Evolutionary conservation across 2,329 filamentous ascomycete species (phyloP).

Genomic region (Lachnum nothofagi): DNA sequence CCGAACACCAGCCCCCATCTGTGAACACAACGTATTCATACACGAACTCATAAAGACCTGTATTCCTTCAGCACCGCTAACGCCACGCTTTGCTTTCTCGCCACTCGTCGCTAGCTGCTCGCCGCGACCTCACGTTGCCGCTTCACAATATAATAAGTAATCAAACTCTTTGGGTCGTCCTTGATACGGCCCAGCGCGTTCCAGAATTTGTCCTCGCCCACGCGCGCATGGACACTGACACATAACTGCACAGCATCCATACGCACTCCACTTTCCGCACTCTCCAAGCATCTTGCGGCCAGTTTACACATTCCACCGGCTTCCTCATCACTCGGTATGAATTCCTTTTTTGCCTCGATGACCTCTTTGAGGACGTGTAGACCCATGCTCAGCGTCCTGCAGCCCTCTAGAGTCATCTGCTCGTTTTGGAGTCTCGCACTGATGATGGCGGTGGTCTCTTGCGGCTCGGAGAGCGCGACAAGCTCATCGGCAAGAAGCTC

Average conservation of each 20-base stretch:
- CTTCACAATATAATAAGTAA: conserved; percentile 78
- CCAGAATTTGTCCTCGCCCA: conserved; percentile 64
- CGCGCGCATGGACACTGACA: conserved; percentile 60
- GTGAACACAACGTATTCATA: not conserved
- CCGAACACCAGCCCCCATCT: not conserved
- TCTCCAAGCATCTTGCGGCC: conserved; percentile 54
- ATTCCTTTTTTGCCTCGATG: conserved; percentile 41
- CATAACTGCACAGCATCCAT: conserved; percentile 80
- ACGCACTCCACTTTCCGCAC: conserved; percentile 55
- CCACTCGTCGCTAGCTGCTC: conserved; percentile 7
- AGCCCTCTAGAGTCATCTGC: conserved; percentile 42
- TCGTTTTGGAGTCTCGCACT: conserved; percentile 43
- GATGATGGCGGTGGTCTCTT: conserved; percentile 54
- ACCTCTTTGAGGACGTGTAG: conserved; percentile 58
- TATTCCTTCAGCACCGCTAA: not conserved
- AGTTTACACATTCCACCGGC: conserved; percentile 47
- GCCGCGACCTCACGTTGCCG: conserved; percentile 50
- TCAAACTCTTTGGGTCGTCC: conserved; percentile 69
- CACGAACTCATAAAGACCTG: not conserved
- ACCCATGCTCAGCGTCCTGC: conserved; percentile 56
- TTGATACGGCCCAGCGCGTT: conserved; percentile 56
- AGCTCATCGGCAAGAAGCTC: conserved; percentile 71
- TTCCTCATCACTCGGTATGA: conserved; percentile 46
- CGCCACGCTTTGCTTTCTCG: not conserved
- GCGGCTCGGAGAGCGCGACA: conserved; percentile 57